These are phyloP conservation scores for Alternaria brassicicola DNA, from an alignment of 2,329 filamentous ascomycete species.

Conservation along the genomic window DNA sequence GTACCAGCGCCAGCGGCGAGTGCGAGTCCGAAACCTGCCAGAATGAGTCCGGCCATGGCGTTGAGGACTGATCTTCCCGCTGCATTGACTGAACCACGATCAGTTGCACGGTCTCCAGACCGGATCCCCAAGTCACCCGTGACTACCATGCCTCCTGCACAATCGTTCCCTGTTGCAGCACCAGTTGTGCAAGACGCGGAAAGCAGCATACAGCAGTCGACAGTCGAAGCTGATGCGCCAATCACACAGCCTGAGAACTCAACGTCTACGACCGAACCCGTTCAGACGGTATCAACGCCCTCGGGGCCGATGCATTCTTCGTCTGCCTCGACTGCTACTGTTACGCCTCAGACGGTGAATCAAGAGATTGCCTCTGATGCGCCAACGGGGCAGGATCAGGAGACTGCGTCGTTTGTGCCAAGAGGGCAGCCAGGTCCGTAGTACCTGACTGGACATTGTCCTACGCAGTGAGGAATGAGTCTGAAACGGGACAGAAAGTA, in stretches of 20 bases:
- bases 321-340: conserved; percentile 11
- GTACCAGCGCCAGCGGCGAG: not conserved
- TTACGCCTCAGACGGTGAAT: conserved; percentile 9
- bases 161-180: not conserved
- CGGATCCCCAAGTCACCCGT: conserved; percentile 4
- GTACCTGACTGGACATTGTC: not conserved
- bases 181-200: not conserved
- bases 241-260: not conserved
- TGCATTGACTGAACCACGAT: conserved; percentile 17
- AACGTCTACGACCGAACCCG: not conserved
- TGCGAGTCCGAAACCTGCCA: not conserved
- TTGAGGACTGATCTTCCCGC: conserved; percentile 15
- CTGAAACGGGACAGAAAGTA: not conserved
- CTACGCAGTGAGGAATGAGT: not conserved
- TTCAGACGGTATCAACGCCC: not conserved
- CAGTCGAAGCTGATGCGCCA: not conserved
- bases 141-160: not conserved
- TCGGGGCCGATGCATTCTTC: conserved; percentile 10
- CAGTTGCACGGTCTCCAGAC: conserved; percentile 17
- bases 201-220: not conserved
- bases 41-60: conserved; percentile 1
- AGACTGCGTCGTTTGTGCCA: not conserved
- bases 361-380: not conserved
- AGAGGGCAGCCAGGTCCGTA: not conserved
- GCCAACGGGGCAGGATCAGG: not conserved